Evolutionary conservation across 352 stramenopile species (phyloP), one percentile per base, ranked within the genome.

Genomic region (Phytophthora hibernalis): DNA sequence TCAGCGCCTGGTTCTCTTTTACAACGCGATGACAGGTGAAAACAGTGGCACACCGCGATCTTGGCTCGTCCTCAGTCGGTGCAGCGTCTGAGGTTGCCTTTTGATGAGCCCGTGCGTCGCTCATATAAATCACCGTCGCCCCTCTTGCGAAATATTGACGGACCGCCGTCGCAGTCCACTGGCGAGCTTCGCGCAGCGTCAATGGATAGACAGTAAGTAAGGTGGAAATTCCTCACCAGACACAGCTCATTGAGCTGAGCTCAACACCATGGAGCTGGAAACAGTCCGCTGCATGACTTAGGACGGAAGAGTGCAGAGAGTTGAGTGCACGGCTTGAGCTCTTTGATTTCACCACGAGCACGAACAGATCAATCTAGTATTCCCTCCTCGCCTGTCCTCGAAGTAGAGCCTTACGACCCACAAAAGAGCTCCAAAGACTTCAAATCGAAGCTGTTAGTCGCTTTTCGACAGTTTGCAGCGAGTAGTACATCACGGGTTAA

Each of bases 391-490:
- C 61, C 61, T 69, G 61, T 69, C 61, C 53, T 30, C 45, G 48
- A 2, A 48, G 24, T 22, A 3, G 48, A 50, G 40, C 35, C 42
- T 63, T 58, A 53, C 61, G 53, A 64, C 42, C 54, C 54, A 64
- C 61, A 54, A 64, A 58, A 58, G 11, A 15, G 33, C 53, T 33
- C 54, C 50, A 7, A 62, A 55, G 26, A 35, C 43, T 69, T 62
- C 44, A 44, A 54, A 51, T 57, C 52, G 43, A 59, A 44, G 20
- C n/a, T 30, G 54, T 69, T 42, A 64, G 24, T 59, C 53, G 54
- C 54, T 38, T 68, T 69, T 68, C 61, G 61, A 53, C 54, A 64
- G 44, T 69, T 54, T n/a, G 61, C 61, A 69, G 54, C 8, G 24
- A 59, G 54, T 69, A 12, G 61, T 35, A 68, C 45, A 20, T n/a